A percentile compares a stretch with the other conserved stretches of the same genome.
These are phyloP conservation scores for Hypoxylon sp. DNA, from an alignment of 2,329 filamentous ascomycete genomes.

Conservation along the genomic window DNA sequence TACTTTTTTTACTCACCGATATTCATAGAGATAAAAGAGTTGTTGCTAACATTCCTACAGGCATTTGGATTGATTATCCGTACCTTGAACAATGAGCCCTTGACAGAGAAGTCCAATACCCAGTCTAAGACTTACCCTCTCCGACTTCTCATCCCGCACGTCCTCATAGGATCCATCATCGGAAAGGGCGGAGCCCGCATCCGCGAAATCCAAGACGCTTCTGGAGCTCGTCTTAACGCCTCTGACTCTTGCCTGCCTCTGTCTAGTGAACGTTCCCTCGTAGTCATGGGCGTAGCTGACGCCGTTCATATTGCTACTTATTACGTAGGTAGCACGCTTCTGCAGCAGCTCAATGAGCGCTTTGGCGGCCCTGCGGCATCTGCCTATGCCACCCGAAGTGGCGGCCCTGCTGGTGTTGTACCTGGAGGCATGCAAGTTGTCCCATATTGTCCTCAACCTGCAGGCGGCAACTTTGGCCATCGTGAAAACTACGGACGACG, in stretches of 20 bases:
- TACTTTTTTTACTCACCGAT: slow-evolving; percentile 61
- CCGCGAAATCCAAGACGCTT: slow-evolving; percentile 98
- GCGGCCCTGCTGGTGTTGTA: slow-evolving; percentile 91
- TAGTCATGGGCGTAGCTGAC: slow-evolving; percentile 97
- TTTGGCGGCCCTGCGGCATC: slow-evolving; percentile 97
- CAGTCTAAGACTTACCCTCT: slow-evolving; percentile 98
- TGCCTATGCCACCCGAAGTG: slow-evolving; percentile 96
- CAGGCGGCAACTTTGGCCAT: slow-evolving; percentile 91
- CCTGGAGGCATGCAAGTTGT: slow-evolving; percentile 99
- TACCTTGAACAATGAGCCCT: slow-evolving; percentile 95
- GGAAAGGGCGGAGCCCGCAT: slow-evolving; percentile 97
- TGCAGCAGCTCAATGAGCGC: slow-evolving; percentile 96
- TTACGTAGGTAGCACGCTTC: slow-evolving; percentile 97
- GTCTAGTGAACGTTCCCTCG: slow-evolving; percentile 96
- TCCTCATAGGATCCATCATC: slow-evolving; percentile 98
- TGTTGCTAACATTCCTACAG: slow-evolving; percentile 60
- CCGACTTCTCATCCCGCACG: slow-evolving; percentile 93
- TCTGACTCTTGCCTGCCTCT: slow-evolving; percentile 95
- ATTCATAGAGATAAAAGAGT: slow-evolving; percentile 12
- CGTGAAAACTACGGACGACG: slow-evolving; percentile 86
- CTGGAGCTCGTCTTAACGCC: slow-evolving; percentile 94
- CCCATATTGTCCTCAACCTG: slow-evolving; percentile 95
- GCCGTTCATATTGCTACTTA: slow-evolving; percentile 99
- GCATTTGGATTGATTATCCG: slow-evolving; percentile 98
- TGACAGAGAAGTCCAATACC: slow-evolving; percentile 87